Evolutionary conservation across 768 basidiomycete genomes (phyloP), one percentile per base, ranked within the genome.

Genomic region (Pleurotus platypus): DNA sequence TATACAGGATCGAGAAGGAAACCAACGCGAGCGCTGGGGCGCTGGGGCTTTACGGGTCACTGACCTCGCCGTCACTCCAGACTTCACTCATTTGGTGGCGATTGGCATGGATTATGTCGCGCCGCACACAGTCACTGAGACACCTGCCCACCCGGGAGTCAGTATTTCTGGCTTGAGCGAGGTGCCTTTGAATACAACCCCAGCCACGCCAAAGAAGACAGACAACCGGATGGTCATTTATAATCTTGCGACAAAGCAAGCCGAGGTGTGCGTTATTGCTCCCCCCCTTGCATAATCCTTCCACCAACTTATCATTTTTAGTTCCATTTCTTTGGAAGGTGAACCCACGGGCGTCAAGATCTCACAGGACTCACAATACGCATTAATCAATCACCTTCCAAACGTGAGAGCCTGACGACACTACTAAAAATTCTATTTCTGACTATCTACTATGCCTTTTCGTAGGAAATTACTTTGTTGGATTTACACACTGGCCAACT

Each of bases 341-440:
- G 93, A 95, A 67, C 75, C 94, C 45, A 94, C 93, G 26, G 94
- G 92, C 69, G 86, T 97, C 62, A 89, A 86, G 69, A 78, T 95
- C 38, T 92, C 94, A 12, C 77, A 81, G 55, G 88, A 98, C 72
- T 96, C 93, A 30, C 87, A 84, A 60, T 92, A 84, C 65, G 92
- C 91, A 2, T 76, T 98, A 51, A 81, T 98, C 60, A 95, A 89
- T 66, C 89, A 90, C 66, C 81, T 90, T 39, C 92, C 92, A 4
- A 87, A 94, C 72, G 92, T 92, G 68, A 80, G 86, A 70, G 57
- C 57, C 46, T 50, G 5, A 4, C 24, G 24, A 24, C 3, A 4
- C 24, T 24, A 24, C 24, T 24, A 18, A 18, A 1, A 24, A 24
- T 16, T 42, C 57, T 8, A 30, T 35, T 42, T 49, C 57, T 58